These are phyloP conservation scores for Aspergillus pseudonomiae DNA, from an alignment of 2,329 filamentous ascomycete genomes.

Conservation along the genomic window DNA sequence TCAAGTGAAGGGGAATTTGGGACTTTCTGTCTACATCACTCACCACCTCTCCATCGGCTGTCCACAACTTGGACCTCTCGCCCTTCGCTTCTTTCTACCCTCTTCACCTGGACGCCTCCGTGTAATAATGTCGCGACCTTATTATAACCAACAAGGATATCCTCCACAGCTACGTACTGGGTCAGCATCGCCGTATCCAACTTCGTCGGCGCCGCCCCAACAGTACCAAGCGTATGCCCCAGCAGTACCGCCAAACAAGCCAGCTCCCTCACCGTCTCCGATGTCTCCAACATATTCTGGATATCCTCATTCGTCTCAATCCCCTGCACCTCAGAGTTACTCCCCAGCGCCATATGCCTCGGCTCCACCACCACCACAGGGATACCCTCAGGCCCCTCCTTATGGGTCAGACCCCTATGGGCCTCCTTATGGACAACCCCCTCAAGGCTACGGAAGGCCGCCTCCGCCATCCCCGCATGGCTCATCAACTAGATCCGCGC, in stretches of 20 bases:
- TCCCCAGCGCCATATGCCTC: slow-evolving; percentile 43
- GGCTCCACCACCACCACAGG: slow-evolving; percentile 29
- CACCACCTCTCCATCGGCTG: neutral
- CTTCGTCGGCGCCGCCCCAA: slow-evolving; percentile 32
- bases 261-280: slow-evolving; percentile 33
- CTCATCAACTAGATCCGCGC: slow-evolving; percentile 38
- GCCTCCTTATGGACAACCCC: neutral
- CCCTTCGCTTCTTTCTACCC: slow-evolving; percentile 12
- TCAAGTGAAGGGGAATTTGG: slow-evolving; percentile 12
- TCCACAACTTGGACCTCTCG: neutral
- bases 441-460: slow-evolving; percentile 24
- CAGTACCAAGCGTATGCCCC: slow-evolving; percentile 41
- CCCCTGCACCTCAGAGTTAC: slow-evolving; percentile 39
- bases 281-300: slow-evolving; percentile 22
- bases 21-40: slow-evolving; percentile 8
- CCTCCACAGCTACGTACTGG: slow-evolving; percentile 36
- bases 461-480: slow-evolving; percentile 37
- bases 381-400: slow-evolving; percentile 30
- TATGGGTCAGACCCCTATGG: slow-evolving; percentile 25
- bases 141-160: slow-evolving; percentile 38
- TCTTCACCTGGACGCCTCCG: slow-evolving; percentile 17
- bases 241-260: slow-evolving; percentile 33
- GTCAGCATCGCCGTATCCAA: slow-evolving; percentile 39
- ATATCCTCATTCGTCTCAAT: slow-evolving; percentile 29
- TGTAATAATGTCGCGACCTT: slow-evolving; percentile 41